A percentile compares a stretch with the other conserved stretches of the same genome.
Evolutionary conservation across 805 yeast species (phyloP).

Genomic region (Teunomyces barrocoloradensis): DNA sequence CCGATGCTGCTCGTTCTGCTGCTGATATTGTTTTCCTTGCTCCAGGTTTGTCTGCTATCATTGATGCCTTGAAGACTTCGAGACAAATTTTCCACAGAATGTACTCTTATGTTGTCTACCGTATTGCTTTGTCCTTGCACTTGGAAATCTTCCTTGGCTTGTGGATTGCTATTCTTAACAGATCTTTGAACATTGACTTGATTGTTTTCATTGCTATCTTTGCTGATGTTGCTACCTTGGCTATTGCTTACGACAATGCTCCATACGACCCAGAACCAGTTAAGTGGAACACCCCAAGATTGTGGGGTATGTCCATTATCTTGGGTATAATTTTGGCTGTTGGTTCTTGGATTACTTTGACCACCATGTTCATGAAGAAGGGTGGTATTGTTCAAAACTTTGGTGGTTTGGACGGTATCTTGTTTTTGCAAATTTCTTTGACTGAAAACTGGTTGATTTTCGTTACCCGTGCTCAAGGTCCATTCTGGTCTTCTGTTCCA

Average conservation of each 20-base stretch:
- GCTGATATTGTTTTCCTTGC: conserved; percentile 82
- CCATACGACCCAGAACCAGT: conserved; percentile 92
- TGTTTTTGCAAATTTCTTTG: conserved; percentile 90
- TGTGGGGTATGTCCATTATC: conserved; percentile 93
- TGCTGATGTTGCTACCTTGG: conserved; percentile 96
- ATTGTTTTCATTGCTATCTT: conserved; percentile 95
- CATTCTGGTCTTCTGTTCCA: conserved; percentile 96
- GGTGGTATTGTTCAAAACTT: conserved; percentile 96
- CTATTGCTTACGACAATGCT: conserved; percentile 97
- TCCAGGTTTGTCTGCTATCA: conserved; percentile 33
- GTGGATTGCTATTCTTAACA: conserved; percentile 93
- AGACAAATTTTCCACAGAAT: conserved; percentile 75
- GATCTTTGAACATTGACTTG: conserved; percentile 81
- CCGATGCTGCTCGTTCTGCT: conserved; percentile 96
- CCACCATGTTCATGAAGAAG: conserved; percentile 86
- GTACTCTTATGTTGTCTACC: conserved; percentile 97
- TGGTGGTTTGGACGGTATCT: conserved; percentile 86
- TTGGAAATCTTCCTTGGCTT: conserved; percentile 92
- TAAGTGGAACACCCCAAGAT: conserved; percentile 94
- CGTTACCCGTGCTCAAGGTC: conserved; percentile 96
- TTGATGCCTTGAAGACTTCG: conserved; percentile 56
- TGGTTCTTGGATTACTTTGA: conserved; percentile 93
- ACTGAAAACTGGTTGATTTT: conserved; percentile 98
- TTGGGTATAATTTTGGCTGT: conserved; percentile 84
- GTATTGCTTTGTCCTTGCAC: conserved; percentile 93